Evolutionary conservation across 2,329 filamentous ascomycete genomes (phyloP), one percentile per base, ranked within the genome.

Genomic region (Penicillium thymicola): DNA sequence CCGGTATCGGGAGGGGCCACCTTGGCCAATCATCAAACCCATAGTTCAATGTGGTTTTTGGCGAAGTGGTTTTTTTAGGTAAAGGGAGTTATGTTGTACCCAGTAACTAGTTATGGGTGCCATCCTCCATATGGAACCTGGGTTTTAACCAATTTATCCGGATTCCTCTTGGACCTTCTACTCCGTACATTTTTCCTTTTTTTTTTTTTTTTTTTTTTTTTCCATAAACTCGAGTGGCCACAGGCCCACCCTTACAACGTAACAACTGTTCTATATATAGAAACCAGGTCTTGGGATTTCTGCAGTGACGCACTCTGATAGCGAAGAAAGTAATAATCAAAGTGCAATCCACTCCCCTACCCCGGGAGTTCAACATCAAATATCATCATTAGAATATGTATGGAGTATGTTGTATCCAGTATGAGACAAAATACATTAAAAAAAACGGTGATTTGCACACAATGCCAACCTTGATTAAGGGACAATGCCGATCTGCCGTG

Each of bases 401-500:
- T 4, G 28, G 28, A 30, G 11, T 6, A 30, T 6, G 11, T 21
- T 16, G 2, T 34, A 23, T 46, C 18, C 9, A 25, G 1, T 4
- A 4, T 21, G 42, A 21, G n/a, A 42, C 25, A 18, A 6, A 23
- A 21, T 21, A 36, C 28, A 38, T 11, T n/a, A n/a, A 30, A 1
- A 58, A 48, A 52, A 62, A 63, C 54, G 53, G 53, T 58, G 59
- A 63, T 60, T 56, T 59, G 59, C 61, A 59, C 43, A 57, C 41
- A 41, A 46, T 53, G 47, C 36, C 59, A 64, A 60, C 58, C 57
- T 58, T 61, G 53, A 61, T 58, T 63, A 65, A 62, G 53, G 65
- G 67, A 63, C 62, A 70, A 70, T 70, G 70, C 66, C 70, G 70
- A 72, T 72, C 70, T 72, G 70, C 70, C 70, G 70, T 67, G 65